Base-by-base conservation (phyloP, 805 yeast genomes). In the Pichia eremophila region DNA sequence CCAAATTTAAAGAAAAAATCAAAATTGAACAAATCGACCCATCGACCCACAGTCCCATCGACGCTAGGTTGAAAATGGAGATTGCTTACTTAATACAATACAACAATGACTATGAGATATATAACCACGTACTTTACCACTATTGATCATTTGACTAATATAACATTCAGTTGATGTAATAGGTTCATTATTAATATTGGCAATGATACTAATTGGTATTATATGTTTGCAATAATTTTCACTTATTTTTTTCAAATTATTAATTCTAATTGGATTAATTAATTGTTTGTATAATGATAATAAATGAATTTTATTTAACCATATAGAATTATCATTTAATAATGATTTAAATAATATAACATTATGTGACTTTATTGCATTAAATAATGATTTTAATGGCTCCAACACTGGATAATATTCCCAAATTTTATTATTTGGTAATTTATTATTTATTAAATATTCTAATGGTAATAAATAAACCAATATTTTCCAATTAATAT, bases 401-500 rank as follows among this genome's bases (percentile, higher is more conserved):
- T 1, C 3, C 8, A 39, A 39, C 10, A 28, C 8, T 22, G 25
- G 25, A 27, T 17, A 9, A n/a, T 27, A 11, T n/a, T 39, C 14
- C 41, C 34, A 43, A 27, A 43, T 28, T 29, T 8, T 22, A 28
- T 27, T 6, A 27, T 40, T 43, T 15, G 46, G 46, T 17, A 44
- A 39, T 39, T 45, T 31, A 11, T 31, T 17, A 10, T 15, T 12
- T 3, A 28, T 17, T 14, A 29, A 22, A 32, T 44, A 44, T 19
- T 44, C 15, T 17, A 44, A 32, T 12, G 46, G 46, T 19, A 44
- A 32, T n/a, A 44, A 31, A 39, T 44, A 44, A 11, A 44, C 19
- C 7, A 15, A 7, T 34, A 34, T 14, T 34, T 34, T 34, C 36
- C 36, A 34, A 34, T 34, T 34, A 22, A 22, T 22, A 15, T 15